These are phyloP conservation scores for Pontederia crassipes DNA, from an alignment of 176 grass and related monocot genomes.

Conservation along the genomic window DNA sequence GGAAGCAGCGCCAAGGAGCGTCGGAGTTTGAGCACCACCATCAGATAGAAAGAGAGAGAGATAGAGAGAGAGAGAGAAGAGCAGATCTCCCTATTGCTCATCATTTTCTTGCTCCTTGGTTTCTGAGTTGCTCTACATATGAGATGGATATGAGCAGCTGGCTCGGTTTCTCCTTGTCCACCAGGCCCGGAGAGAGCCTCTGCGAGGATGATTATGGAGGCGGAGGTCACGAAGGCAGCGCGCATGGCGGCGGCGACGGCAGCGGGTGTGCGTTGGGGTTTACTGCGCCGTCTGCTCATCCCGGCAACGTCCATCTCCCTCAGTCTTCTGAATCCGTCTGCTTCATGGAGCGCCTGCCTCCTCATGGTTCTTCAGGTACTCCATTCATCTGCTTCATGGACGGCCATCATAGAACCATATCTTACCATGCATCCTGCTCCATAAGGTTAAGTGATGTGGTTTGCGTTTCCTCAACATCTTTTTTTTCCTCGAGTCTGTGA, in stretches of 20 bases:
- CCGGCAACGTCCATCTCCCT: conserved; percentile 4
- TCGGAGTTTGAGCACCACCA: conserved; percentile 16
- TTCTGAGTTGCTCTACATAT: not conserved
- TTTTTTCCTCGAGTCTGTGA: too few species aligned
- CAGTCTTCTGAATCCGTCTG: conserved; percentile 26
- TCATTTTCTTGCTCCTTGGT: conserved; percentile 12
- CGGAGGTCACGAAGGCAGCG: not conserved
- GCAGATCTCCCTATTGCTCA: not conserved
- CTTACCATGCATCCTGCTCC: not conserved
- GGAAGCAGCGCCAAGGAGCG: not conserved
- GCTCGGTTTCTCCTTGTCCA: conserved; percentile 15
- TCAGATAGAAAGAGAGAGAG: not conserved
- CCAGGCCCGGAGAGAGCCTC: not conserved
- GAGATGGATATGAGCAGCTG: conserved; percentile 16
- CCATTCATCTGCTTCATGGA: not conserved
- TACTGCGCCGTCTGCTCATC: not conserved
- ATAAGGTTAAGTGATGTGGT: too few species aligned
- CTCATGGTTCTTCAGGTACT: conserved; percentile 18
- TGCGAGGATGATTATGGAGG: not conserved
- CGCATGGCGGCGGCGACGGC: not conserved
- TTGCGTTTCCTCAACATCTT: too few species aligned
- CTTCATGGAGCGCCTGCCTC: conserved; percentile 19
- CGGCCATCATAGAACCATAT: not conserved
- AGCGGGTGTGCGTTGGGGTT: not conserved
- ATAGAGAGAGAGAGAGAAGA: not conserved